Percentiles rank a stretch among this genome's conserved stretches.
Evolutionary conservation across 164 flowering plant genomes (phyloP).

Genomic region (Vitis vinifera): ASM3070453v1 NC_081806.1:1891501-1892000

Average conservation of each 20-base stretch:
- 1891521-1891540: constrained; percentile 30
- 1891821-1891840: constrained; percentile 91
- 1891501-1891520: constrained; percentile 21
- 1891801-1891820: constrained; percentile 88
- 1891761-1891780: constrained; percentile 71
- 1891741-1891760: background rate
- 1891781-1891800: constrained; percentile 94
- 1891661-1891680: background rate
- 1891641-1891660: background rate
- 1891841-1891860: constrained; percentile 41
- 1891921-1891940: too few species aligned
- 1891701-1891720: too few species aligned
- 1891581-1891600: background rate
- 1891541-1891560: constrained; percentile 40
- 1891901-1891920: too few species aligned
- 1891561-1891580: constrained; percentile 49
- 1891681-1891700: too few species aligned
- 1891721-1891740: too few species aligned
- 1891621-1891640: background rate
- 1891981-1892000: too few species aligned
- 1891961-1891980: too few species aligned
- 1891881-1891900: too few species aligned
- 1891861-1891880: too few species aligned
- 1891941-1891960: too few species aligned
- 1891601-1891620: background rate